Evolutionary conservation across 192 early-diverging fungal species (phyloP).

Genomic region (Coemansia guatemalensis): DNA sequence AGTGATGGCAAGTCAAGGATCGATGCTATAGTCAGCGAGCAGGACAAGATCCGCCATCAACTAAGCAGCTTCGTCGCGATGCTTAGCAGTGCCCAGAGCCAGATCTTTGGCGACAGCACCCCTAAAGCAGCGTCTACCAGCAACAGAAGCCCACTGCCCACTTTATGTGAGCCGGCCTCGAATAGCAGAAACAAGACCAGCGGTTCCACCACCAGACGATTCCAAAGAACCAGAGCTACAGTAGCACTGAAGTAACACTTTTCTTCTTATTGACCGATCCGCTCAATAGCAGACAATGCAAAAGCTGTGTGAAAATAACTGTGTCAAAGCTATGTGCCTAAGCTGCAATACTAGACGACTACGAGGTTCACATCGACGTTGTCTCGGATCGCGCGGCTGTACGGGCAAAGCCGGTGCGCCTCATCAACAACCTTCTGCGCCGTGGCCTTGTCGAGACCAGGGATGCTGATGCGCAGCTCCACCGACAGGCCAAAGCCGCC

Average conservation of each 20-base stretch:
- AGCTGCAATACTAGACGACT: conserved; percentile 28
- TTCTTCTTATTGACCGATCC: background rate
- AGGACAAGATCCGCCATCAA: conserved; percentile 32
- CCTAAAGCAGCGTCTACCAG: background rate
- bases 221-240: background rate
- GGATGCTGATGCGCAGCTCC: conserved; percentile 52
- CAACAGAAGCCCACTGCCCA: background rate
- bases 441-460: conserved; percentile 49
- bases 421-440: conserved; percentile 50
- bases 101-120: conserved; percentile 25
- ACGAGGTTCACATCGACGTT: conserved; percentile 58
- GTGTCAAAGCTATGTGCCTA: background rate
- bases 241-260: conserved; percentile 1
- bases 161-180: background rate
- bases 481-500: conserved; percentile 56
- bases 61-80: conserved; percentile 42
- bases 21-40: conserved; percentile 29
- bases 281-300: background rate
- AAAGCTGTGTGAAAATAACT: background rate
- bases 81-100: conserved; percentile 39
- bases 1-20: conserved; percentile 29
- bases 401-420: conserved; percentile 60
- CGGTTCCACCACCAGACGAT: background rate
- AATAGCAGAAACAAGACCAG: background rate
- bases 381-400: conserved; percentile 53